Base-by-base conservation (phyloP, 2,329 filamentous ascomycete species). In the Apiospora rasikravindrae region DNA sequence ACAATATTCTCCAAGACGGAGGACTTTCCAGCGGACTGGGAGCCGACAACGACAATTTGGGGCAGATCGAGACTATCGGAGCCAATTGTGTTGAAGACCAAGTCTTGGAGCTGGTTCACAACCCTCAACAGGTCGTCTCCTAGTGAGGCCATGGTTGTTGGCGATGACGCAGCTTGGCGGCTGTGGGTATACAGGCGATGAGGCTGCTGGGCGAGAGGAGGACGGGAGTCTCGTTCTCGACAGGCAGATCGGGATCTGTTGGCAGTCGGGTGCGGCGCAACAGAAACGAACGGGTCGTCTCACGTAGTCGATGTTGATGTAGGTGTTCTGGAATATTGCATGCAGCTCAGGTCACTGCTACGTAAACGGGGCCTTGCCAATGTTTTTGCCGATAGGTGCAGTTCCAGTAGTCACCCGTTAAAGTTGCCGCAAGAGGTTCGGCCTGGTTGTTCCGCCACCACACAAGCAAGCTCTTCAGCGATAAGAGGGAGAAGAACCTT, bases 31-130 rank as follows among this genome's bases (percentile, higher is more conserved):
- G 96, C 97, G 14, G 96, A 98, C 85, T 99, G 96, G 73, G 96
- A 99, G 75, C 96, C 96, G 78, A 99, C 96, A 73, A 99, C 96
- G 76, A 99, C 96, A 88, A 99, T 99, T 86, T 99, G 96, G 73
- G 96, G 96, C 72, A 99, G 87, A 84, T 99, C 96, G 74, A 99
- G 89, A 70, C 96, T 98, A 84, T 99, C 96, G 87, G 95, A 98
- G 84, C 96, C 96, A 83, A 99, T 99, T 77, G 96, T 99, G 86
- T 99, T 99, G 88, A 99, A 99, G 80, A 99, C 96, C 81, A 99
- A 86, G 84, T 98, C 96, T 85, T 99, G 96, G 80, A 99, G 89
- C 88, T 97, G 97, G 88, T 99, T 99, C 86, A 99, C 96, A 76
- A 95, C 97, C 78, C 90, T 91, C 82, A 99, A 90, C 84, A 99